phyloP scores from a whole-genome alignment of 1,284 basidiomycete species.

The Fomes fomentarius region DNA sequence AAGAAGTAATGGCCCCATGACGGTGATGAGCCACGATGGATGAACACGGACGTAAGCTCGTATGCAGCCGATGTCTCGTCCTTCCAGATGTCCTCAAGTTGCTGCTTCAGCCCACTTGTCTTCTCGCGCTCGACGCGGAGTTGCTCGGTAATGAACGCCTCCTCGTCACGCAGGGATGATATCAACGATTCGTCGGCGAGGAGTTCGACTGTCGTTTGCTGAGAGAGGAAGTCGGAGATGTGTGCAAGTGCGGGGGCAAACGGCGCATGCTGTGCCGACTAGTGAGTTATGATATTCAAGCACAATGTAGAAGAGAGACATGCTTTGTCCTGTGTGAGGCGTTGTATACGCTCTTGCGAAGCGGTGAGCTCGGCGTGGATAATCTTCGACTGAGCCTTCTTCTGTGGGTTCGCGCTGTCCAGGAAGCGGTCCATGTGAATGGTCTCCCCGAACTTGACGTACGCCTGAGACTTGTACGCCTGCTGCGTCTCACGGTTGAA shows the following conservation, averaged over 20 bases:
- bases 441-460: constrained; percentile 87
- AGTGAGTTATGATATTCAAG: neutral
- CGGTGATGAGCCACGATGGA: constrained; percentile 88
- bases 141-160: constrained; percentile 56
- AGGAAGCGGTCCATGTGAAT: constrained; percentile 93
- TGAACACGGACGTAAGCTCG: constrained; percentile 94
- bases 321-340: constrained; percentile 70
- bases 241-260: constrained; percentile 56
- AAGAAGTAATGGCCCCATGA: constrained; percentile 91
- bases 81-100: constrained; percentile 81
- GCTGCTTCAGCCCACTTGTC: constrained; percentile 61
- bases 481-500: constrained; percentile 90
- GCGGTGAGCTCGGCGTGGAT: constrained; percentile 69
- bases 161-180: constrained; percentile 54
- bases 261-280: constrained; percentile 53
- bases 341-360: constrained; percentile 67
- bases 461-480: constrained; percentile 95
- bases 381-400: constrained; percentile 69
- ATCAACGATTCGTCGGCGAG: constrained; percentile 60
- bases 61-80: constrained; percentile 75
- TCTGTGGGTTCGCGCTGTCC: constrained; percentile 70
- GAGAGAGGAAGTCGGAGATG: constrained; percentile 57
- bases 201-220: constrained; percentile 43
- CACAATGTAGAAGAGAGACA: neutral
- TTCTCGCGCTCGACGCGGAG: constrained; percentile 60